phyloP scores from a whole-genome alignment of 495 filamentous ascomycete genomes.

The Oidiodendron maius region DNA sequence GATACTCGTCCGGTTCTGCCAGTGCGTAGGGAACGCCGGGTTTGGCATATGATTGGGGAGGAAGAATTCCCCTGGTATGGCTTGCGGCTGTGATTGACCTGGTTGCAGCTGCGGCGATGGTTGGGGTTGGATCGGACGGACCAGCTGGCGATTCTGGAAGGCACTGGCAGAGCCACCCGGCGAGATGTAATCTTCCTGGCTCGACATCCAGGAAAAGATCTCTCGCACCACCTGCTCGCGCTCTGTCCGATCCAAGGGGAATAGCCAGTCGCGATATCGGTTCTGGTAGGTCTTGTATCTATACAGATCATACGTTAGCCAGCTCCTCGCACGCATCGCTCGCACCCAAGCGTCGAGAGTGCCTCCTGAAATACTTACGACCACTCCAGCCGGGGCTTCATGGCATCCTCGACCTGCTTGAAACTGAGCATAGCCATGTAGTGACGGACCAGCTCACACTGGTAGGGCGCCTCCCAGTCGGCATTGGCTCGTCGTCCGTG shows the following conservation, averaged over 20 bases:
- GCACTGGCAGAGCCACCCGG: neutral
- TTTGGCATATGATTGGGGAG: neutral
- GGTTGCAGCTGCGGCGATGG: neutral
- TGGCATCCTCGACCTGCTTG: conserved; percentile 9
- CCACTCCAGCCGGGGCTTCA: conserved; percentile 13
- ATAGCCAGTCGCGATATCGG: conserved; percentile 14
- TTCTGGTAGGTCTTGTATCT: conserved; percentile 19
- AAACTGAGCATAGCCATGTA: conserved; percentile 20
- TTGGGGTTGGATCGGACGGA: neutral
- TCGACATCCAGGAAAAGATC: conserved; percentile 8
- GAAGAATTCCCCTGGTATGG: conserved; percentile 1
- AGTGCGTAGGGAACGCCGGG: neutral
- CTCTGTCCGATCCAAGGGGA: conserved; percentile 11
- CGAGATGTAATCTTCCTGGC: neutral
- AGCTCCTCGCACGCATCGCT: neutral
- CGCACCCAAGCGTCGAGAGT: no score
- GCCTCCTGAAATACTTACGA: conserved; percentile 6
- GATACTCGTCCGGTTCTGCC: neutral
- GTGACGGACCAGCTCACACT: conserved; percentile 9
- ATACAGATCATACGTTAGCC: neutral
- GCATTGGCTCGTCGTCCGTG: conserved; percentile 5
- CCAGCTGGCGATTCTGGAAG: neutral
- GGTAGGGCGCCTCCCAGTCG: conserved; percentile 11
- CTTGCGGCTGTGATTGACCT: neutral
- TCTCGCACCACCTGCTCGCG: conserved; percentile 10